phyloP scores from a whole-genome alignment of 2,329 filamentous ascomycete species.

The Nemania diffusa region DNA sequence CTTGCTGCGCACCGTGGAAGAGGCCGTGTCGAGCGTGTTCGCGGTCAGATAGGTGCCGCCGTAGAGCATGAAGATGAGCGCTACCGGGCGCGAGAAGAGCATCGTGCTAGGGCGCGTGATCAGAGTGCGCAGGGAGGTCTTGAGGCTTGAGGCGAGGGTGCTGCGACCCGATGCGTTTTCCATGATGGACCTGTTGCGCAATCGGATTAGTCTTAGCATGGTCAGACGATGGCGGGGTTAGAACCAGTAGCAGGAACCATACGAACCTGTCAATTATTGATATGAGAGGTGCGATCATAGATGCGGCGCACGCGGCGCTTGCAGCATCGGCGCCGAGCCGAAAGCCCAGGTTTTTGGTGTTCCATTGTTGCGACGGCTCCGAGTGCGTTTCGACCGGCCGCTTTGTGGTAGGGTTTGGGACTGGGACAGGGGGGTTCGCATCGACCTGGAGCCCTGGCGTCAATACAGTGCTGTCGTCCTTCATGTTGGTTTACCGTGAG shows the following conservation, averaged over 20 bases:
- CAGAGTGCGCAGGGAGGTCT: constrained; percentile 65
- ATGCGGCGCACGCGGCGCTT: constrained; percentile 77
- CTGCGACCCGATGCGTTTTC: constrained; percentile 80
- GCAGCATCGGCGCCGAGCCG: constrained; percentile 75
- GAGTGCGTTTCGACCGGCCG: constrained; percentile 37
- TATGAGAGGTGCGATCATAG: constrained; percentile 83
- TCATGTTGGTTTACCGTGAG: constrained; percentile 32
- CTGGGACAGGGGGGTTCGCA: constrained; percentile 6
- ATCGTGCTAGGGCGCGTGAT: constrained; percentile 69
- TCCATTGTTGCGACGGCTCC: constrained; percentile 64
- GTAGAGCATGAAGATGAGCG: constrained; percentile 79
- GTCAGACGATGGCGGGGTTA: background rate
- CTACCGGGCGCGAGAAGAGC: constrained; percentile 73
- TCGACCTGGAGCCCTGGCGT: constrained; percentile 17
- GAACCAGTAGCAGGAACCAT: background rate
- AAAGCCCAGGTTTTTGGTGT: constrained; percentile 76
- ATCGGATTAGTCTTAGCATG: background rate
- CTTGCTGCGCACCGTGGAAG: constrained; percentile 69
- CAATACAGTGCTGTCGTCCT: constrained; percentile 31
- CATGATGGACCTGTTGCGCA: constrained; percentile 72
- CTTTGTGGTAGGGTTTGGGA: constrained; percentile 22
- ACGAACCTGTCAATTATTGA: constrained; percentile 85
- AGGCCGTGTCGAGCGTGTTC: constrained; percentile 83
- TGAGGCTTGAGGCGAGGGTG: constrained; percentile 68
- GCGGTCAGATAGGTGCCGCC: constrained; percentile 90